Evolutionary conservation across 1,284 basidiomycete genomes (phyloP).

Genomic region (Fomitopsis palustris): DNA sequence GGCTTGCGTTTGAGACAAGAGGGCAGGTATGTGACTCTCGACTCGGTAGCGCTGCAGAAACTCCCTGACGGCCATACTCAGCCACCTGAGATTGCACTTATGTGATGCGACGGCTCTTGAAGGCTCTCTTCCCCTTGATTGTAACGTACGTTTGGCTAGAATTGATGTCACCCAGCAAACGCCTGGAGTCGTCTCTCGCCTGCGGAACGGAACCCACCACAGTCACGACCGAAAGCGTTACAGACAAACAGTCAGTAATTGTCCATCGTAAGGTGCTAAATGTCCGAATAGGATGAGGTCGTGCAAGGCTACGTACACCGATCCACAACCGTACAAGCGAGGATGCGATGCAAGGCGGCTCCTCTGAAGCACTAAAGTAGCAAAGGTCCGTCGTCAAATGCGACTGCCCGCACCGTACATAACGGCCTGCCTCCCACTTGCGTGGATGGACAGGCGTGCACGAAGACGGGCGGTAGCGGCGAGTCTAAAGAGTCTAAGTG

Average conservation of each 20-base stretch:
- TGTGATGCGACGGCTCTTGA: constrained; percentile 5
- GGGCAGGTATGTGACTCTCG: constrained; percentile 50
- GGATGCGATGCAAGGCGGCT: background rate
- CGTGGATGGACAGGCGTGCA: background rate
- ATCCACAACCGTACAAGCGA: background rate
- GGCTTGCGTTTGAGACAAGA: constrained; percentile 87
- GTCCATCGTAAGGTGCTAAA: background rate
- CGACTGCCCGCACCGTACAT: background rate
- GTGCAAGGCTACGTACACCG: background rate
- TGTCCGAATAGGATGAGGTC: background rate
- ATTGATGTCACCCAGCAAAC: background rate
- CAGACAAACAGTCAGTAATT: background rate
- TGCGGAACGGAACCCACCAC: too few species aligned
- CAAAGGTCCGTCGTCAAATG: background rate
- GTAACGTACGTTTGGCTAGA: background rate
- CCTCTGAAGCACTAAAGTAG: background rate
- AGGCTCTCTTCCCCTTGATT: background rate
- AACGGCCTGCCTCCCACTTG: background rate
- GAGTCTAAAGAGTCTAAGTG: background rate
- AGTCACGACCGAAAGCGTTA: background rate
- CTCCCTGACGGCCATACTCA: background rate
- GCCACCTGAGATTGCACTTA: constrained; percentile 18
- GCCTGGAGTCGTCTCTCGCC: background rate
- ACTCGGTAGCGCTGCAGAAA: constrained; percentile 13
- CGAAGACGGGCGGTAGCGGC: background rate